Evolutionary conservation across 2,329 filamentous ascomycete genomes (phyloP), one percentile per base, ranked within the genome.

Genomic region (Trichoderma gracile): DNA sequence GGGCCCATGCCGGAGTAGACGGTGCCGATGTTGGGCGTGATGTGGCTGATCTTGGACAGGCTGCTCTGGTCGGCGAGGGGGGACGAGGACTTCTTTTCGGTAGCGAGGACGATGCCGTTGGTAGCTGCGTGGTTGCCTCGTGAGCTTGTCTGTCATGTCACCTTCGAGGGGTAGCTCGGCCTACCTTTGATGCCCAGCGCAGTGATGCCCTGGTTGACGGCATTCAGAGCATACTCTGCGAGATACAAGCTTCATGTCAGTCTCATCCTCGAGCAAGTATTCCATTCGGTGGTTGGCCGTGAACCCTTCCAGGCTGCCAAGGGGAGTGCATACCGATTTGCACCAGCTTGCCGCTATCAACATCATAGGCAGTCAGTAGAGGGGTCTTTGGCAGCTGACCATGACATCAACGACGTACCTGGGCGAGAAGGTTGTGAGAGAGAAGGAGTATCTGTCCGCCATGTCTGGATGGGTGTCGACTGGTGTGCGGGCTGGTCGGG

Each of bases 391-490:
- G 66, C 23, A 23, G 19, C 30, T 56, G 58, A 45, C 42, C 17
- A 62, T 53, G 64, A 63, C 63, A 56, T 59, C 63, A 50, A 55
- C 33, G 47, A 75, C 87, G 80, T 88, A 96, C 95, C 94, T 99
- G 78, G 95, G 95, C 75, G 95, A 98, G 89, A 99, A 99, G 70
- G 95, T 99, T 69, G 95, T 99, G 78, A 99, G 86, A 66, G 95
- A 99, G 88, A 99, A 99, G 63, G 94, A 97, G 81, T 99, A 99
- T 84, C 95, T 87, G 81, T 99, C 95, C 76, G 95, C 94, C 94
- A 99, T 99, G 77, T 70, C 82, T 75, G 73, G 67, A 69, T 58
- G 30, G 66, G 46, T 62, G 67, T 38, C 62, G 49, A 40, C 45
- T 64, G 60, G 60, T 65, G 59, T 59, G 65, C 15, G 17, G 17